Conservation (phyloP, 805 yeast genomes). For the Kazachstania viticola region DNA sequence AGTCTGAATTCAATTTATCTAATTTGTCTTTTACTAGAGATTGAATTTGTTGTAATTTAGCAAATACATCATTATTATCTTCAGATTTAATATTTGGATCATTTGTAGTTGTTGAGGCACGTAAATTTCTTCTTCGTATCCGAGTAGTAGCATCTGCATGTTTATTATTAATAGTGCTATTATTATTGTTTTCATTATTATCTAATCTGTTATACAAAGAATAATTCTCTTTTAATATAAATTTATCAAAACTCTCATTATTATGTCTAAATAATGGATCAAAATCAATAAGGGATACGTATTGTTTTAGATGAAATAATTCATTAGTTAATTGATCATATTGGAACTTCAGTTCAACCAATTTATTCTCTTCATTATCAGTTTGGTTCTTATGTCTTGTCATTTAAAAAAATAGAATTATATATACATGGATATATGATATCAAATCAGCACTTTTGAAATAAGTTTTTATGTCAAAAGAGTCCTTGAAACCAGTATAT, state of each 20-base stretch:
- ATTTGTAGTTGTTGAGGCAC: constrained; percentile 2
- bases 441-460: too few species aligned
- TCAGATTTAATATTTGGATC: not conserved
- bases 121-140: constrained; percentile 9
- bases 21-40: not conserved
- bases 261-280: constrained; percentile 36
- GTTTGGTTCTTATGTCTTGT: too few species aligned
- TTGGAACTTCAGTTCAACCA: constrained; percentile 34
- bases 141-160: constrained; percentile 6
- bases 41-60: not conserved
- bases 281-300: constrained; percentile 50
- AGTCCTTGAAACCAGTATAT: too few species aligned
- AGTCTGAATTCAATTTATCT: not conserved
- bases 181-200: not conserved
- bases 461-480: too few species aligned
- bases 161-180: constrained; percentile 7
- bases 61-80: not conserved
- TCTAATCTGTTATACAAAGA: constrained; percentile 5
- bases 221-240: constrained; percentile 20
- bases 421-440: too few species aligned
- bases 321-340: constrained; percentile 46
- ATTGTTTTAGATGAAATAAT: constrained; percentile 50
- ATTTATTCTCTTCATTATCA: constrained; percentile 16
- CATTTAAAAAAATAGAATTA: too few species aligned
- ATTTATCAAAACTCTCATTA: constrained; percentile 26